These are phyloP conservation scores for thale cress (Arabidopsis thaliana) DNA, from an alignment of 345 rosid genomes.

Conservation along the genomic window DNA sequence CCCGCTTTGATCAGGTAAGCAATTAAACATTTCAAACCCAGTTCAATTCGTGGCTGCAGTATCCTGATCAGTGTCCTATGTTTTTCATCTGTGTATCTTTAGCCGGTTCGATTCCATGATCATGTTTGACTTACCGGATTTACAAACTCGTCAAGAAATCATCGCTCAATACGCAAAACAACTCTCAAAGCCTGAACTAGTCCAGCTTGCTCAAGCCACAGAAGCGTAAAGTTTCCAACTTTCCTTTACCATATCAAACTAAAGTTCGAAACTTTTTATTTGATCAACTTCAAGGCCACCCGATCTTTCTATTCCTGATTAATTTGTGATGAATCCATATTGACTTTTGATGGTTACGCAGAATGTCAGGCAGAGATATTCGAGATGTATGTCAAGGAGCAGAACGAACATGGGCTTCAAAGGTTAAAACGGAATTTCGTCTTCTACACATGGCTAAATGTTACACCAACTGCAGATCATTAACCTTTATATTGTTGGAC, in stretches of 20 bases:
- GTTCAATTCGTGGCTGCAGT: not conserved
- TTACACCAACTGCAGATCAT: not conserved
- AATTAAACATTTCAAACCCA: not conserved
- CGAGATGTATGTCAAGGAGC: constrained; percentile 92
- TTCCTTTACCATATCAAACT: not conserved
- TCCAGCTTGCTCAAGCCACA: constrained; percentile 69
- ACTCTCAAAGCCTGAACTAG: constrained; percentile 64
- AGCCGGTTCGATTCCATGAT: constrained; percentile 97
- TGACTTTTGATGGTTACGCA: constrained; percentile 35
- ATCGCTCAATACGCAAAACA: constrained; percentile 89
- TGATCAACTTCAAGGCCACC: not conserved
- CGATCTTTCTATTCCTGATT: not conserved
- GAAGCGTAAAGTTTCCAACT: constrained; percentile 53
- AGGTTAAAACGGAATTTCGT: constrained; percentile 47
- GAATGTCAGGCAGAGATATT: constrained; percentile 94
- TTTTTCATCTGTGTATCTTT: constrained; percentile 13
- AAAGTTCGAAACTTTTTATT: not conserved
- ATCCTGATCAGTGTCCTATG: constrained; percentile 29
- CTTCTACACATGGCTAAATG: not conserved
- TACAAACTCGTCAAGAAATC: constrained; percentile 69
- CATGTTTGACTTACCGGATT: constrained; percentile 75
- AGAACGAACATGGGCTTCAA: constrained; percentile 94
- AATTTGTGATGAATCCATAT: not conserved
- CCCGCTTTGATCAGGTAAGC: constrained; percentile 85
- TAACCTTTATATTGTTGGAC: constrained; percentile 1